Base-by-base conservation (phyloP, 2,329 filamentous ascomycete species). In the Alternaria infectoria region DNA sequence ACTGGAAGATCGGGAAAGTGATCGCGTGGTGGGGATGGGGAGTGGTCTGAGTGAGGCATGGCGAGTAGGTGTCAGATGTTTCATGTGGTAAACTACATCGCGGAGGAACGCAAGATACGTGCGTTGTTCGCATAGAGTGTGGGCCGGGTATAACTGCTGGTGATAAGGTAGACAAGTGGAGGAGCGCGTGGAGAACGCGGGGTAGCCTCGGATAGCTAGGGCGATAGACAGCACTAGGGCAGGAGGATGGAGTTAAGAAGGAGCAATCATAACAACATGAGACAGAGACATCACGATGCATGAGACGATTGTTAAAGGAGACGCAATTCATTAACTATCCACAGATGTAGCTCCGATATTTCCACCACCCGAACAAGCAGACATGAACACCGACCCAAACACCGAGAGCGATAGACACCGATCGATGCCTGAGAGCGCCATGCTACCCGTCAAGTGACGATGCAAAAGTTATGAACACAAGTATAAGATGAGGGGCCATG, bases 391-490 rank as follows among this genome's bases (percentile, higher is more conserved):
- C 45, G 28, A 69, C 67, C 46, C 43, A 55, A 60, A 64, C 64
- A 67, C 64, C 49, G 65, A 59, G 56, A 61, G 56, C 66, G 64
- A 63, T 59, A 36, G 64, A 68, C 66, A 62, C 60, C 62, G 54
- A 50, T 59, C 55, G 32, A 65, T 69, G 63, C 57, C 61, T 52
- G 57, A 72, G 62, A 60, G 63, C 36, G 62, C 69, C 68, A 64
- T 61, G 66, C 67, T 56, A 62, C 66, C 54, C 64, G 66, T 56
- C 68, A 72, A 69, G 72, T 57, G 68, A 74, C 65, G 61, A 73
- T 70, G 70, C 66, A 73, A 73, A 72, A 66, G 69, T 72, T 80
- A 80, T 79, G 69, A 78, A 80, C 78, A 80, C 75, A 78, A 76
- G 72, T 75, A 74, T 59, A 59, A 62, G 56, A 72, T 56, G 70